Evolutionary conservation across 1,284 basidiomycete species (phyloP).

Genomic region (Schizophyllum commune): DNA sequence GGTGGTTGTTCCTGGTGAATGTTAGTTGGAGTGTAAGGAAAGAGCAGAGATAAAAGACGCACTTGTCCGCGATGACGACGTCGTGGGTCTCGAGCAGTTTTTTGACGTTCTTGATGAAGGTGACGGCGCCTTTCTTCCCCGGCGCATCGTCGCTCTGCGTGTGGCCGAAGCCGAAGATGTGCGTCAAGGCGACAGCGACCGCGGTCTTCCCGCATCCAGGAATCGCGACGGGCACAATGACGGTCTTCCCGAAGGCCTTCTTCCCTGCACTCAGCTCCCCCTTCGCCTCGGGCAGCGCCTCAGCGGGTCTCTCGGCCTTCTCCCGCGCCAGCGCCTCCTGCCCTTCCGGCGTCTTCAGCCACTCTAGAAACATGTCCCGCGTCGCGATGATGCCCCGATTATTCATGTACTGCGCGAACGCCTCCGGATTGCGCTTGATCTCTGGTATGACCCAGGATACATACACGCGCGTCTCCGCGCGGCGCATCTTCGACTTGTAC

Average conservation of each 20-base stretch:
- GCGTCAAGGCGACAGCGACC: conserved; percentile 69
- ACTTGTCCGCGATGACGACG: conserved; percentile 90
- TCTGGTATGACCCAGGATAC: conserved; percentile 64
- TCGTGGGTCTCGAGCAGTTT: conserved; percentile 54
- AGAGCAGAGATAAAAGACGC: conserved; percentile 20
- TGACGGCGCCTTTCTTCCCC: conserved; percentile 69
- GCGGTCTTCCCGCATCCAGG: conserved; percentile 95
- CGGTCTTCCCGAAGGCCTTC: conserved; percentile 60
- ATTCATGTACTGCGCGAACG: conserved; percentile 63
- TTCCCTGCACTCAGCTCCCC: conserved; percentile 7
- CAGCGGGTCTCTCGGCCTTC: conserved; percentile 14
- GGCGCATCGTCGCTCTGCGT: conserved; percentile 90
- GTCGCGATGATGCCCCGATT: conserved; percentile 83
- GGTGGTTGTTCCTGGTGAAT: conserved; percentile 76
- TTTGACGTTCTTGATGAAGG: conserved; percentile 74
- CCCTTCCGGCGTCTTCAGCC: conserved; percentile 31
- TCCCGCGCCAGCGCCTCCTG: conserved; percentile 12
- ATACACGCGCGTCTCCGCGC: conserved; percentile 62
- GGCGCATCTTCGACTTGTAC: conserved; percentile 56
- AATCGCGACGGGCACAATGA: conserved; percentile 86
- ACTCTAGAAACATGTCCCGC: conserved; percentile 73
- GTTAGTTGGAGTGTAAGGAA: conserved; percentile 1
- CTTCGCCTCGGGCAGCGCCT: conserved; percentile 3
- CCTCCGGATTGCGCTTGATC: conserved; percentile 52
- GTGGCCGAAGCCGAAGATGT: conserved; percentile 81